phyloP scores from a whole-genome alignment of 2,329 filamentous ascomycete species.

The Lachnellula occidentalis region DNA sequence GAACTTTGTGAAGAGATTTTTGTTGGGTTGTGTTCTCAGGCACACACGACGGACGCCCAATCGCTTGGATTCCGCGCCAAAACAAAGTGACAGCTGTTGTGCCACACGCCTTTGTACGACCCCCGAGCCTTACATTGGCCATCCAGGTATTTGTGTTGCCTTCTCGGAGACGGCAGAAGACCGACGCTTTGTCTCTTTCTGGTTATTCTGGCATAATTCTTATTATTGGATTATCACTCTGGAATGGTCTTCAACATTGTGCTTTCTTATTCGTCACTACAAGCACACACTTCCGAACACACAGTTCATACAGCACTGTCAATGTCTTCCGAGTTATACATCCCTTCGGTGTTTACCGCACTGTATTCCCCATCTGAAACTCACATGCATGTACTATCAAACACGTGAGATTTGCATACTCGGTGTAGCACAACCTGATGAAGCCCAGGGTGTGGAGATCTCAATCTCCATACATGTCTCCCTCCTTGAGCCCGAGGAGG shows the following conservation, averaged over 20 bases:
- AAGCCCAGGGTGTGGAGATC: background rate
- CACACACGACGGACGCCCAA: background rate
- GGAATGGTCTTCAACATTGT: background rate
- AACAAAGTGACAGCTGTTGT: constrained; percentile 2
- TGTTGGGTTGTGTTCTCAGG: background rate
- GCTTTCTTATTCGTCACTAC: background rate
- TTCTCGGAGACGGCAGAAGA: background rate
- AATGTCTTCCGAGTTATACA: background rate
- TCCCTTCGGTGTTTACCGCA: background rate
- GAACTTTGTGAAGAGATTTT: background rate
- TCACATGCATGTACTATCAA: background rate
- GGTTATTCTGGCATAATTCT: background rate
- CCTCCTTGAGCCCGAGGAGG: background rate
- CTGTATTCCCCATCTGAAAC: background rate
- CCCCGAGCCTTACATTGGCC: no score
- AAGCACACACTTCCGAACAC: no score
- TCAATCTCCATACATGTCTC: background rate
- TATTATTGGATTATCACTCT: no score
- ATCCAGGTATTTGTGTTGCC: background rate
- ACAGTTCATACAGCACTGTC: background rate
- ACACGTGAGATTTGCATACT: background rate
- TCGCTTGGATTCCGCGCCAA: background rate
- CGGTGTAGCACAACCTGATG: background rate
- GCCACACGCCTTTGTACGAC: background rate
- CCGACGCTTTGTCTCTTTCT: background rate